A percentile compares a stretch with the other conserved stretches of the same genome.
These are phyloP conservation scores for Leucoagaricus sp. DNA, from an alignment of 1,284 basidiomycete genomes.

Conservation along the genomic window DNA sequence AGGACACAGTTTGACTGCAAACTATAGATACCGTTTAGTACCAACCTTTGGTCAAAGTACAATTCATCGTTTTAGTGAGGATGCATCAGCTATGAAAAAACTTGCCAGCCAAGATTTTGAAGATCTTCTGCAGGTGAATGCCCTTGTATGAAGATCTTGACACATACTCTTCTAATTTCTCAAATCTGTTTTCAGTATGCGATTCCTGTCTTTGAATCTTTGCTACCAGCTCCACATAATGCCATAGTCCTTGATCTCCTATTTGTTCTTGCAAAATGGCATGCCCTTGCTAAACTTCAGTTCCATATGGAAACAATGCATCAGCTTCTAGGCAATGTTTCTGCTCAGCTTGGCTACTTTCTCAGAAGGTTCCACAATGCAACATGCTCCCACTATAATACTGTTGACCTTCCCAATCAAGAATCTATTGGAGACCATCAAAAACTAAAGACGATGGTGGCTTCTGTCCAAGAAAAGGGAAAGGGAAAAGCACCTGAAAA, in stretches of 20 bases:
- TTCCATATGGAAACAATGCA: slow-evolving; percentile 28
- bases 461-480: no score
- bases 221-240: slow-evolving; percentile 6
- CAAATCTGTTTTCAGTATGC: slow-evolving; percentile 7
- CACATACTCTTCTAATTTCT: no score
- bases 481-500: no score
- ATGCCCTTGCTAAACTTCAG: slow-evolving; percentile 31
- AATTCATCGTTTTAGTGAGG: slow-evolving; percentile 20
- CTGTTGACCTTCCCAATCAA: no score
- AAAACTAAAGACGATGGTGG: no score
- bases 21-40: slow-evolving; percentile 25
- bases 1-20: background rate
- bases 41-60: slow-evolving; percentile 27
- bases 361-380: slow-evolving; percentile 20
- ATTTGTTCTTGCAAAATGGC: slow-evolving; percentile 28
- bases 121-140: slow-evolving; percentile 35
- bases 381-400: slow-evolving; percentile 19
- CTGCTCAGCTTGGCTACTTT: slow-evolving; percentile 20
- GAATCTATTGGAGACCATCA: no score
- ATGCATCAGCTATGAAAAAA: slow-evolving; percentile 24
- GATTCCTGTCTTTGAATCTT: slow-evolving; percentile 6
- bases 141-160: background rate
- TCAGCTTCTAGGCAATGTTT: slow-evolving; percentile 18
- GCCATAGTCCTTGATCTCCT: slow-evolving; percentile 23
- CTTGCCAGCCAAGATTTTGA: slow-evolving; percentile 37